A percentile compares a stretch with the other conserved stretches of the same genome.
Evolutionary conservation across 805 yeast species (phyloP).

Genomic region (Kodamaea leandrae): DNA sequence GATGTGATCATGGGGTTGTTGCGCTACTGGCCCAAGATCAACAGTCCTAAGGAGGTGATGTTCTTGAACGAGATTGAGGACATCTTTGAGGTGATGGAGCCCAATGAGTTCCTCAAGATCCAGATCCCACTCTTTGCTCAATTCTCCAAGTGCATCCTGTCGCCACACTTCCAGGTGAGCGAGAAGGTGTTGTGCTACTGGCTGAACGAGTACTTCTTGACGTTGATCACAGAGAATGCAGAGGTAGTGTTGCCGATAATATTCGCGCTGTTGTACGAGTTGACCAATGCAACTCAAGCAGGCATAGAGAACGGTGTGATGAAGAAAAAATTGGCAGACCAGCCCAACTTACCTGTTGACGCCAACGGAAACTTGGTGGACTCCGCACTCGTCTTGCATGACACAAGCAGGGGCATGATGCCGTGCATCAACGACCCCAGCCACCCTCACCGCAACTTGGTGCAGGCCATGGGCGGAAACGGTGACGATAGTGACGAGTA

Average conservation of each 20-base stretch:
- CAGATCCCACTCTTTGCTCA: conserved; percentile 94
- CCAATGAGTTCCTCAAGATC: conserved; percentile 84
- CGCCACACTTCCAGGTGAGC: conserved; percentile 95
- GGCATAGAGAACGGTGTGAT: conserved; percentile 40
- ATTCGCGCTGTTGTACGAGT: conserved; percentile 84
- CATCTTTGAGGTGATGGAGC: conserved; percentile 93
- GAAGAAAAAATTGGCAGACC: conserved; percentile 36
- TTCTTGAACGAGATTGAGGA: conserved; percentile 95
- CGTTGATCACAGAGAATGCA: conserved; percentile 86
- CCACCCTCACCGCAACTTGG: conserved; percentile 24
- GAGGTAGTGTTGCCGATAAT: conserved; percentile 90
- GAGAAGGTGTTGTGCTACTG: conserved; percentile 93
- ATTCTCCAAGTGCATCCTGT: conserved; percentile 86
- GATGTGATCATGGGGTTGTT: conserved; percentile 94
- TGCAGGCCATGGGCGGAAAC: conserved; percentile 12
- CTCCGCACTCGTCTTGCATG: conserved; percentile 32
- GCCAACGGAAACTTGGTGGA: conserved; percentile 45
- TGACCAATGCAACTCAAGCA: conserved; percentile 54
- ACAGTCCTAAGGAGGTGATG: conserved; percentile 94
- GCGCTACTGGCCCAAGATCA: conserved; percentile 95
- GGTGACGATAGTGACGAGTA: too few species aligned
- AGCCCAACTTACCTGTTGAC: conserved; percentile 38
- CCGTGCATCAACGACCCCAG: conserved; percentile 24
- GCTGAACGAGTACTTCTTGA: conserved; percentile 91
- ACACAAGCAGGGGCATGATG: conserved; percentile 20